Percentiles rank a stretch among this genome's conserved stretches.
phyloP scores from a whole-genome alignment of 148 eudicot genomes.

The Vaccinium darrowii region DNA sequence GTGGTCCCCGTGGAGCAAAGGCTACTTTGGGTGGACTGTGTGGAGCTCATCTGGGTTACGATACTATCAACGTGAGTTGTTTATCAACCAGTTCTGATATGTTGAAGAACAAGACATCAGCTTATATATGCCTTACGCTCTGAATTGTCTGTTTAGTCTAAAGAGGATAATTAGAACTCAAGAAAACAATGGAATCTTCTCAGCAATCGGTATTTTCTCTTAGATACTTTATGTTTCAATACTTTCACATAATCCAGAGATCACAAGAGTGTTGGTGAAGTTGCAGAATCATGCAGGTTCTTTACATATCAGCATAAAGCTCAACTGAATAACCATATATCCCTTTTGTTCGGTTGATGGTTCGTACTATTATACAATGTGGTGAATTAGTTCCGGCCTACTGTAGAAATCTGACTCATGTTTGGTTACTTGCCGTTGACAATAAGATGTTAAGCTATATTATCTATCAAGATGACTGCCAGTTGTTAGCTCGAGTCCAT shows the following conservation, averaged over 20 bases:
- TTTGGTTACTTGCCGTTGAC: slow-evolving; percentile 1
- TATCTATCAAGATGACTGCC: background rate
- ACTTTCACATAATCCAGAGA: background rate
- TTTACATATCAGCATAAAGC: background rate
- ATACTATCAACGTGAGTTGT: slow-evolving; percentile 55
- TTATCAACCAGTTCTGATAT: background rate
- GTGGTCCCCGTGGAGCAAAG: slow-evolving; percentile 66
- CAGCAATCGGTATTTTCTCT: background rate
- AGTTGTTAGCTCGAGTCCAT: background rate
- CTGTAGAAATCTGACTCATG: background rate
- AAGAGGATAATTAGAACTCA: background rate
- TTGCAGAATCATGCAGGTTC: slow-evolving; percentile 2
- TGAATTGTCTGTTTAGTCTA: slow-evolving; percentile 5
- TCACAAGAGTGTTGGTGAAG: background rate
- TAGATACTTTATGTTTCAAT: background rate
- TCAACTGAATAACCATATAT: background rate
- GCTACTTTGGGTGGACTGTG: slow-evolving; percentile 68
- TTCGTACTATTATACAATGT: background rate
- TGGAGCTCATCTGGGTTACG: slow-evolving; percentile 69
- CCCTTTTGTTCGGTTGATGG: background rate
- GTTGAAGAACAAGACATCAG: background rate
- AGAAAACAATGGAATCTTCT: background rate
- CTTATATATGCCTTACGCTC: background rate
- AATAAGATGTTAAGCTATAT: background rate
- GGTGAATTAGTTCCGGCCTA: background rate